Evolutionary conservation across 768 basidiomycete genomes (phyloP).

Genomic region (Candolleomyces efflorescens): DNA sequence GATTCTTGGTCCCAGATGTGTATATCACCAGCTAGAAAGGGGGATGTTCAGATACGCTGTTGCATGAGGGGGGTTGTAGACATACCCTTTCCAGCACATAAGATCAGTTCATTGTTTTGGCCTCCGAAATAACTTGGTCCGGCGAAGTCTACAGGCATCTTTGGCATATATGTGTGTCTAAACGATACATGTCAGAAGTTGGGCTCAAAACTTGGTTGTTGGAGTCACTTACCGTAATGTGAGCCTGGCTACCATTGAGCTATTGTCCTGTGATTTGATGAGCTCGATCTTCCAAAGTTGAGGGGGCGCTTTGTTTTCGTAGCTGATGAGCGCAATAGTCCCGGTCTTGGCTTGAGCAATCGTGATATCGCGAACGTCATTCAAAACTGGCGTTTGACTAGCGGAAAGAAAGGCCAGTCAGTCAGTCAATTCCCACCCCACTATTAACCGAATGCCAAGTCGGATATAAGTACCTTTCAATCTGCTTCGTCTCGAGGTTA

Average conservation of each 20-base stretch:
- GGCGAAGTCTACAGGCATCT: conserved; percentile 64
- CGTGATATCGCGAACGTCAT: conserved; percentile 70
- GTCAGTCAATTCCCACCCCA: conserved; percentile 5
- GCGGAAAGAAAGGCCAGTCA: neutral
- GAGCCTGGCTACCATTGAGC: no score
- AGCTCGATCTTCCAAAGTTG: conserved; percentile 70
- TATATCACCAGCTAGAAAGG: conserved; percentile 60
- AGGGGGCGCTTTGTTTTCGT: conserved; percentile 74
- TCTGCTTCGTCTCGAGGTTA: conserved; percentile 57
- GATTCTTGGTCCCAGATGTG: conserved; percentile 87
- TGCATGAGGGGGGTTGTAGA: no score
- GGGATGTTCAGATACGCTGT: no score
- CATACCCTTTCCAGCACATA: conserved; percentile 61
- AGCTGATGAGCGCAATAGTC: conserved; percentile 63
- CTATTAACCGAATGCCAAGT: neutral
- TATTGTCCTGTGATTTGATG: no score
- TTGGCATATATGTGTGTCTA: conserved; percentile 37
- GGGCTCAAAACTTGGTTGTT: no score
- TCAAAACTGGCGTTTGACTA: conserved; percentile 69
- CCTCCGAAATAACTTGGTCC: conserved; percentile 84
- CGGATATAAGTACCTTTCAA: conserved; percentile 50
- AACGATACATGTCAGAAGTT: no score
- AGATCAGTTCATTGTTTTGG: conserved; percentile 69
- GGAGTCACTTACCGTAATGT: no score
- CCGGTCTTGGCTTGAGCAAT: conserved; percentile 47